Conservation (phyloP, 768 basidiomycete species). For the Phlegmacium glaucopus region DNA sequence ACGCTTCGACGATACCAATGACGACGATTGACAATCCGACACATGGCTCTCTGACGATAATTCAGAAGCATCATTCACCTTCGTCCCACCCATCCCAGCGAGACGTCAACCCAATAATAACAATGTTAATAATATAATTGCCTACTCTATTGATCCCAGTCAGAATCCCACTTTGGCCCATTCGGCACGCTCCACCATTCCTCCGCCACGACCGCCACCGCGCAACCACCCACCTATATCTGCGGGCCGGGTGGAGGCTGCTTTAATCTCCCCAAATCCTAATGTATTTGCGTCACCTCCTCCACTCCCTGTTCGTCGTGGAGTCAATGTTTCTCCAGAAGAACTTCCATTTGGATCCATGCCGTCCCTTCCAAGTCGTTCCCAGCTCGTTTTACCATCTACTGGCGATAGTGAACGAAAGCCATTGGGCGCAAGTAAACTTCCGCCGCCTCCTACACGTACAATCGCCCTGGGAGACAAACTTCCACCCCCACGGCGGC, state of each 20-base stretch:
- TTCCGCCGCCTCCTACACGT: constrained; percentile 75
- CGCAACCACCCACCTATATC: constrained; percentile 20
- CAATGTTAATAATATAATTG: neutral
- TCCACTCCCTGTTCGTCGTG: constrained; percentile 44
- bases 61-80: constrained; percentile 13
- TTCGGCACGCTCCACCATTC: constrained; percentile 10
- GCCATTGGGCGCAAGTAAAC: constrained; percentile 34
- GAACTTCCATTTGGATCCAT: constrained; percentile 9
- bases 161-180: constrained; percentile 8
- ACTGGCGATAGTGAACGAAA: constrained; percentile 35
- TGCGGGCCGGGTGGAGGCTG: constrained; percentile 11
- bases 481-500: constrained; percentile 58
- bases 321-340: constrained; percentile 19
- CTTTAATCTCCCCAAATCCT: constrained; percentile 12
- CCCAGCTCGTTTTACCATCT: constrained; percentile 2
- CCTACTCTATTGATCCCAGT: neutral
- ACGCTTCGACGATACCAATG: too few relatives aligned
- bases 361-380: constrained; percentile 25
- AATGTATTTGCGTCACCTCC: constrained; percentile 34
- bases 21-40: too few relatives aligned
- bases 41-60: too few relatives aligned
- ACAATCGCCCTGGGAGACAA: constrained; percentile 68
- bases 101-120: neutral
- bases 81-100: constrained; percentile 27
- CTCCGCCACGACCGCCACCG: constrained; percentile 23